Percentiles rank a stretch among this genome's conserved stretches.
phyloP scores from a whole-genome alignment of 805 yeast genomes.

The Ogataea ganodermae region DNA sequence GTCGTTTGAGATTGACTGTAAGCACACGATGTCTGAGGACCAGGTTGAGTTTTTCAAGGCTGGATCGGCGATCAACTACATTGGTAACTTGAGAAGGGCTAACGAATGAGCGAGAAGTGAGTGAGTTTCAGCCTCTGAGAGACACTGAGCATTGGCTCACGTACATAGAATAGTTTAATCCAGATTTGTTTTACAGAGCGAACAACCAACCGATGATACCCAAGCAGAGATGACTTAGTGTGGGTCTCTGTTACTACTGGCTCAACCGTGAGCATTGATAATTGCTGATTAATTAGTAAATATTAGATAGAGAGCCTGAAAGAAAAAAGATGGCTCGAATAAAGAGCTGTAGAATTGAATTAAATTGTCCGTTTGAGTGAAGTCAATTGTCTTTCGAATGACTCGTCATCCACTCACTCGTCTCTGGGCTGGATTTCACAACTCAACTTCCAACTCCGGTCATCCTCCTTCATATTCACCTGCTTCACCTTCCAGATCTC shows the following conservation, averaged over 20 bases:
- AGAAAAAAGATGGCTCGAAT: too few species aligned
- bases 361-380: too few species aligned
- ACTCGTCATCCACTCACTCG: constrained; percentile 13
- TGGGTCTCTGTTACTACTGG: too few species aligned
- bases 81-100: constrained; percentile 40
- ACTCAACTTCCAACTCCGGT: constrained; percentile 74
- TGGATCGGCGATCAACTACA: constrained; percentile 94
- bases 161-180: neutral
- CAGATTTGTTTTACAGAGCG: neutral
- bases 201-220: too few species aligned
- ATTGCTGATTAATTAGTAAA: too few species aligned
- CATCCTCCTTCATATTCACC: constrained; percentile 58
- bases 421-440: constrained; percentile 59
- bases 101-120: neutral
- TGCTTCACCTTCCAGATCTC: constrained; percentile 74
- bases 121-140: too few species aligned
- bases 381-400: too few species aligned
- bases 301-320: too few species aligned
- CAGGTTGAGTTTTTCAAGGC: constrained; percentile 96
- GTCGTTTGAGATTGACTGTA: constrained; percentile 67
- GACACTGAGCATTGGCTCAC: too few species aligned
- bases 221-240: too few species aligned
- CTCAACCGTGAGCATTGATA: too few species aligned
- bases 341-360: too few species aligned
- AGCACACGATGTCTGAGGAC: constrained; percentile 96